Conservation (phyloP, 345 rosid species). For the Kandelia obovata region DNA sequence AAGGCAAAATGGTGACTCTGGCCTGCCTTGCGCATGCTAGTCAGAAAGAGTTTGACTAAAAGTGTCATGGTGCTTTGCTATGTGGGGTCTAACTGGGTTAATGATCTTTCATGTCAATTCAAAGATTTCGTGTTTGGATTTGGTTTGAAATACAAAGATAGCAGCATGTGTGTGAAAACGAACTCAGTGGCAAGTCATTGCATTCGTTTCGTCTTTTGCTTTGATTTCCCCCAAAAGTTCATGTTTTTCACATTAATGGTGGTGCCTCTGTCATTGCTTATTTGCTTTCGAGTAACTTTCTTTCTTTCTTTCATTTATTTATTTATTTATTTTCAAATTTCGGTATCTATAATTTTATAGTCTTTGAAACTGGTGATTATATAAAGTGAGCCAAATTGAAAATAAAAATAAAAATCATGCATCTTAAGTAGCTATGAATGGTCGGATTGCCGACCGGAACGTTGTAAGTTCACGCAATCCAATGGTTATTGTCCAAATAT, state of each 20-base stretch:
- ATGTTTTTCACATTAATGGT: constrained; percentile 31
- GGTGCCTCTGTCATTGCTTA: constrained; percentile 23
- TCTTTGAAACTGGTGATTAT: neutral
- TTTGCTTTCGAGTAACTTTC: constrained; percentile 9
- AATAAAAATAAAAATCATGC: too few relatives aligned
- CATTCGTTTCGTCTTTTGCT: constrained; percentile 17
- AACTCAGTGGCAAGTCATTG: constrained; percentile 12
- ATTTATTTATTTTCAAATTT: neutral
- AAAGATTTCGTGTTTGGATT: constrained; percentile 1
- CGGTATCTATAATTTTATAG: neutral
- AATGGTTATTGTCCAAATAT: neutral
- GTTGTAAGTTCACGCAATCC: neutral
- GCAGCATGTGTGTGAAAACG: neutral
- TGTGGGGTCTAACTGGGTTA: constrained; percentile 17
- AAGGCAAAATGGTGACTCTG: neutral
- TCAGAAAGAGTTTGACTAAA: constrained; percentile 14
- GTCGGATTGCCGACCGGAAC: neutral
- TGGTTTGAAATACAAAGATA: constrained; percentile 3
- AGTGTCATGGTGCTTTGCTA: neutral
- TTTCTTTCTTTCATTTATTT: neutral
- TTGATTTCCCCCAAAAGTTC: constrained; percentile 8
- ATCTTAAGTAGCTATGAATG: too few relatives aligned
- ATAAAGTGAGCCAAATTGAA: neutral
- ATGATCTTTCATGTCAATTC: neutral
- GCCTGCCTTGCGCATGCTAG: constrained; percentile 10